phyloP scores from a whole-genome alignment of 2,329 filamentous ascomycete genomes.

The Penicillium olsonii region DNA sequence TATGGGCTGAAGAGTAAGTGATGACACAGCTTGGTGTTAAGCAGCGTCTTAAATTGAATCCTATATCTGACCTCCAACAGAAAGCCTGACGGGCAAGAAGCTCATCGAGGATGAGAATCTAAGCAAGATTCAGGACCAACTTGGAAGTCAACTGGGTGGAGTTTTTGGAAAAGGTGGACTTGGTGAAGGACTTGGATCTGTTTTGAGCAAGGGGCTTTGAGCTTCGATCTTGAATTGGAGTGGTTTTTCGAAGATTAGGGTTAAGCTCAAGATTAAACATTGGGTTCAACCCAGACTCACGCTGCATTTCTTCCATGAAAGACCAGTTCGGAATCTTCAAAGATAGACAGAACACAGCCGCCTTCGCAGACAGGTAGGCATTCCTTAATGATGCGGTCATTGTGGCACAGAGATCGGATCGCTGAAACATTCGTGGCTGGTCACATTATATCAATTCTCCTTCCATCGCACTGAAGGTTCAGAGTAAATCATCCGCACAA shows the following conservation, averaged over 20 bases:
- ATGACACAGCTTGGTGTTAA: too few relatives aligned
- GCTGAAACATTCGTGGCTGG: neutral
- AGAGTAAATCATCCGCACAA: too few relatives aligned
- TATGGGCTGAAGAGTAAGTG: slow-evolving; percentile 29
- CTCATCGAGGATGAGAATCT: slow-evolving; percentile 28
- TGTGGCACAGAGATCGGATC: neutral
- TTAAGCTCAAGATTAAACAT: neutral
- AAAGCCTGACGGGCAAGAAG: slow-evolving; percentile 26
- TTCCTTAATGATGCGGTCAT: too few relatives aligned
- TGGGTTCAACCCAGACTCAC: neutral
- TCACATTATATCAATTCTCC: neutral
- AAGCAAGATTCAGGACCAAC: slow-evolving; percentile 27
- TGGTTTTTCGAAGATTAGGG: neutral
- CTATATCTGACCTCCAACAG: slow-evolving; percentile 9
- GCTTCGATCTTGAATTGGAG: neutral
- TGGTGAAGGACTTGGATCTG: slow-evolving; percentile 22
- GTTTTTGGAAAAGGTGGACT: slow-evolving; percentile 26
- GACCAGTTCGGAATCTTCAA: too few relatives aligned
- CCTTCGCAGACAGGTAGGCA: neutral
- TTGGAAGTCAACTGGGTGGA: slow-evolving; percentile 24
- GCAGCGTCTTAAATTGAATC: too few relatives aligned
- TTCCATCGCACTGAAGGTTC: neutral
- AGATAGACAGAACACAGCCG: too few relatives aligned
- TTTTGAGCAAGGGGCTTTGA: slow-evolving; percentile 24
- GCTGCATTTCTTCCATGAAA: too few relatives aligned